Evolutionary conservation across 768 basidiomycete genomes (phyloP), one percentile per base, ranked within the genome.

Genomic region (Serendipita sp.): DNA sequence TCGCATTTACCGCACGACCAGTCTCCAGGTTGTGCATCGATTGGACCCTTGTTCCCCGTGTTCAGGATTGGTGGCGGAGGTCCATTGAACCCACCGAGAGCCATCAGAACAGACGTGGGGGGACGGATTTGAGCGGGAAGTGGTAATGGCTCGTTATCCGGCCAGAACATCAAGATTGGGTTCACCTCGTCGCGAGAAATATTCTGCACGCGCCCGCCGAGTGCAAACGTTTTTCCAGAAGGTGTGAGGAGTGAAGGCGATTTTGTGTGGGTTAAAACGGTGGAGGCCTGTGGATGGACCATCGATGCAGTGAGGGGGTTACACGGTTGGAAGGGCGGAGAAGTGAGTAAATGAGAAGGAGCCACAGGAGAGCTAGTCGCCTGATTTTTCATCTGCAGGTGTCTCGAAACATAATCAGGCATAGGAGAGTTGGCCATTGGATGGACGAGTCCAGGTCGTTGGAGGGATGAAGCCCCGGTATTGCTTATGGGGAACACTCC

Each of bases 121-220:
- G 70, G 70, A 15, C 68, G 78, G 65, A 86, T 87, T 75, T 92
- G 90, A 11, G 86, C 83, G 71, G 83, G 84, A 68, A 88, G 86
- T 0, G 90, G 90, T 67, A 89, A 77, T 3, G 87, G 80, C 71
- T 92, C 90, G 69, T 92, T 92, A 73, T 91, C 89, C 3, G 90
- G 89, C 90, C 90, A 92, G 69, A 86, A 92, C 83, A 92, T 85
- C 75, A 90, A 79, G 69, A 89, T 89, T 2, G 89, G 86, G 34
- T 76, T 70, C 58, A 83, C 72, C 18, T 88, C 87, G 71, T 92
- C 88, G 45, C 69, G 76, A 32, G 88, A 90, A 66, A 92, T 74
- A 69, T 92, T 90, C 69, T 86, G 86, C 4, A 92, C 88, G 68
- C 82, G 82, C 8, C 89, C 90, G 65, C 89, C 88, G 28, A 81